A percentile compares a stretch with the other conserved stretches of the same genome.
These are phyloP conservation scores for Senna tora DNA, from an alignment of 306 rosid species.

Conservation along the genomic window DNA sequence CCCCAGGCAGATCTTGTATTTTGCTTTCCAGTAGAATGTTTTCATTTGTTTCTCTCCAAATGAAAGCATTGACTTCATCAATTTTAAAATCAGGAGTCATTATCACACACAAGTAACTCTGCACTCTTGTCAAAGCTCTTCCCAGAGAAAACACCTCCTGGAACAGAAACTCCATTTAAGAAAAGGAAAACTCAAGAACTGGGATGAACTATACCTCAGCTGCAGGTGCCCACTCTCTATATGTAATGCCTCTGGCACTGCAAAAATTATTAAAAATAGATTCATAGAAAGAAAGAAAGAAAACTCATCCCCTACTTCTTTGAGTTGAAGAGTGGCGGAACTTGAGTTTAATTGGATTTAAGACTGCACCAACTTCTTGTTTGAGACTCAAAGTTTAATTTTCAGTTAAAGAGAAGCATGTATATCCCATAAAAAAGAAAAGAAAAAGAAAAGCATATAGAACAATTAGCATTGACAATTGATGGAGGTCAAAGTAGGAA, in stretches of 20 bases:
- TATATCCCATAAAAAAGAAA: background rate
- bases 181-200: background rate
- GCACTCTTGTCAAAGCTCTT: slow-evolving; percentile 2
- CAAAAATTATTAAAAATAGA: slow-evolving; percentile 20
- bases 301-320: background rate
- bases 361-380: slow-evolving; percentile 1
- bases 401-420: background rate
- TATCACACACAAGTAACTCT: slow-evolving; percentile 9
- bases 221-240: slow-evolving; percentile 97
- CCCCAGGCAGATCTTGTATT: slow-evolving; percentile 23
- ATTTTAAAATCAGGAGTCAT: background rate
- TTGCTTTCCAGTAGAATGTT: slow-evolving; percentile 26
- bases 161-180: background rate
- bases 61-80: slow-evolving; percentile 1
- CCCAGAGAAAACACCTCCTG: slow-evolving; percentile 7
- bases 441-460: background rate
- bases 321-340: too few species aligned
- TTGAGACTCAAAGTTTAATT: background rate
- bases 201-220: slow-evolving; percentile 66
- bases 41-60: slow-evolving; percentile 19
- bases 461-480: background rate
- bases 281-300: background rate
- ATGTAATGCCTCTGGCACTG: slow-evolving; percentile 87
- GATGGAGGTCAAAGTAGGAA: background rate
- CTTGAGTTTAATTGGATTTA: slow-evolving; percentile 14